Base-by-base conservation (phyloP, 257 asterid species). In the Scutellaria barbata region DNA sequence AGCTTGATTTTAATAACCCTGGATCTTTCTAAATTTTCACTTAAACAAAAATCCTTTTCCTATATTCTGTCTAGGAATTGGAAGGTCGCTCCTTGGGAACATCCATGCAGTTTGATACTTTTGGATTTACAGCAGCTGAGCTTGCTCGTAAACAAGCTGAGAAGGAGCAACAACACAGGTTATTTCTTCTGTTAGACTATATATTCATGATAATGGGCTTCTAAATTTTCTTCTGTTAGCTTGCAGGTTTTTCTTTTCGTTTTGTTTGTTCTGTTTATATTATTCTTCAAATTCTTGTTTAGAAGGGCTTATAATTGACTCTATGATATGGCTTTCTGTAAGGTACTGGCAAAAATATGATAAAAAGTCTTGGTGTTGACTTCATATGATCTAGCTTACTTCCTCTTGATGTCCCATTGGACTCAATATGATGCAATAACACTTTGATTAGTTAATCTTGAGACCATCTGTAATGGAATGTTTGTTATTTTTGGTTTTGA, bases 71-170 rank as follows among this genome's bases (percentile, higher is more conserved):
- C 39, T 74, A 94, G 98, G 98, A 94, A 47, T 39, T 91, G 92
- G 97, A 89, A 76, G 92, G 87, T 40, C 86, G 80, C 52, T 82
- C 96, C 58, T 65, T 94, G 76, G 90, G 79, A 63, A 84, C 96
- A 65, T 89, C 97, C 60, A 80, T 82, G 87, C 89, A 91, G 77
- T 94, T 89, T 72, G 98, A 94, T 76, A 94, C 98, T 12, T 94
- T 94, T 81, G 98, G 98, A 58, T 89, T 86, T 72, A 94, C 98
- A 33, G 92, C 97, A 40, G 92, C 92, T 35, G 98, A 91, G 77
- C 59, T 79, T 83, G 96, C 92, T 50, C 92, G 95, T 30, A 91
- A 89, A 85, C 91, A 91, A 77, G 95, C 86, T 77, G 96, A 94
- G 58, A 87, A 85, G 86, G 97, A 94, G 69, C 96, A 87, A 66